Evolutionary conservation across 2,329 filamentous ascomycete genomes (phyloP).

Genomic region (Colletotrichum phormii): DNA sequence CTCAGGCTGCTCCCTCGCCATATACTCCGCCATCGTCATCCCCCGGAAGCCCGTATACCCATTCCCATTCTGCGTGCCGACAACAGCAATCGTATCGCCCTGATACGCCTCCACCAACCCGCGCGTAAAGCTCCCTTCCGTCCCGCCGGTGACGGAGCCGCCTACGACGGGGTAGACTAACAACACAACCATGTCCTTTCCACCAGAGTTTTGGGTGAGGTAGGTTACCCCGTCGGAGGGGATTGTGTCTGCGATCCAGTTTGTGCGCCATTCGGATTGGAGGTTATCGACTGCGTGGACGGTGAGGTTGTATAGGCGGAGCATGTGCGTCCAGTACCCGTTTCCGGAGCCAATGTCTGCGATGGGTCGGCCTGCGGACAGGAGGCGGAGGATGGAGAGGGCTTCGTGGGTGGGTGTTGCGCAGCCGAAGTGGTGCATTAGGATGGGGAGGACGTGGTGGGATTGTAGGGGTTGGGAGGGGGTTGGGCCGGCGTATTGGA

Average conservation of each 20-base stretch:
- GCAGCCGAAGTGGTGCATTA: conserved; percentile 86
- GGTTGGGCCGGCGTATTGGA: conserved; percentile 75
- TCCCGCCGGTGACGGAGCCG: conserved; percentile 71
- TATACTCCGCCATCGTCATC: conserved; percentile 74
- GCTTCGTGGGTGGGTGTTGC: conserved; percentile 76
- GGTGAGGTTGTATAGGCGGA: conserved; percentile 67
- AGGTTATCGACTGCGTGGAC: conserved; percentile 75
- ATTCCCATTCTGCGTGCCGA: conserved; percentile 80
- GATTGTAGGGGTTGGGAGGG: conserved; percentile 61
- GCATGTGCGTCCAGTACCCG: conserved; percentile 81
- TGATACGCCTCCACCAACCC: conserved; percentile 70
- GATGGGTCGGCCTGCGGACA: conserved; percentile 65
- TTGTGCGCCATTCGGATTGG: conserved; percentile 74
- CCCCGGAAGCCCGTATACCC: conserved; percentile 78
- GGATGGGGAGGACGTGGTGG: conserved; percentile 77
- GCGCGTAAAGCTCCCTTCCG: conserved; percentile 73
- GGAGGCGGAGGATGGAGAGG: conserved; percentile 67
- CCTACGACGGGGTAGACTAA: conserved; percentile 81
- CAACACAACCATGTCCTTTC: conserved; percentile 69
- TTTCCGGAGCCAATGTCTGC: conserved; percentile 78
- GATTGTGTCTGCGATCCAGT: conserved; percentile 77
- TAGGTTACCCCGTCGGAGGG: conserved; percentile 70
- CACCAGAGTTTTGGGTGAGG: conserved; percentile 61
- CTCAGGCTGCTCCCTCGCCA: conserved; percentile 64
- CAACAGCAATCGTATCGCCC: conserved; percentile 75